Evolutionary conservation across 2,329 filamentous ascomycete genomes (phyloP), one percentile per base, ranked within the genome.

Genomic region (Trichophyton mentagrophytes): DNA sequence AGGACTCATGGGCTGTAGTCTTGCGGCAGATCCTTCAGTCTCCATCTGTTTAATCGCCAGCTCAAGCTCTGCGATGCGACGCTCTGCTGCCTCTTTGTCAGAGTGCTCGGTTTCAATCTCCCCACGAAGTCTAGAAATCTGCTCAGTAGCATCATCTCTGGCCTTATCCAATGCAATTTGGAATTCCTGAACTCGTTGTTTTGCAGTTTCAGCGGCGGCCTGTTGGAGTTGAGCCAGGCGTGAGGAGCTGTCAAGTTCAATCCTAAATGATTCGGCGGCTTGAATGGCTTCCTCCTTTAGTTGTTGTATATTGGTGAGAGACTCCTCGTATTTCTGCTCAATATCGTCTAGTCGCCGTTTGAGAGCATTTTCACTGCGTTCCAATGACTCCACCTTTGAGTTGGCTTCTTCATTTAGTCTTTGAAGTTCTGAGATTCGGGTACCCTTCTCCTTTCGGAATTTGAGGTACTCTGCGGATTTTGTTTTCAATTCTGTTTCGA

Each of bases 371-470:
- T 96, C 91, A 44, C 85, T 88, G 44, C 88, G 86, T 69, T 87
- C 87, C 22, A 95, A 77, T 8, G 87, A 82, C 60, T 96, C 90
- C 59, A 90, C 81, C 36, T 82, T 86, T 20, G 88, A 86, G 64
- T 82, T 85, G 51, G 87, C 84, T 66, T 99, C 93, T 66, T 97
- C 92, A 66, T 92, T 88, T 63, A 88, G 84, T 59, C 90, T 88
- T 73, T 96, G 89, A 30, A 99, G 82, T 68, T 95, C 89, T 7
- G 90, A 83, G 67, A 97, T 89, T 44, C 89, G 87, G 1, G 90
- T 86, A 64, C 89, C 89, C 79, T 96, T 97, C 71, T 99, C 93
- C 71, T 96, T 97, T 64, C 93, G 85, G 74, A 88, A 92, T 69
- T 91, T 96, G 66, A 92, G 82, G 56, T 90, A 85, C 71, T 99